Evolutionary conservation across 1,284 basidiomycete species (phyloP).

Genomic region (Coniferiporia sulphurascens): DNA sequence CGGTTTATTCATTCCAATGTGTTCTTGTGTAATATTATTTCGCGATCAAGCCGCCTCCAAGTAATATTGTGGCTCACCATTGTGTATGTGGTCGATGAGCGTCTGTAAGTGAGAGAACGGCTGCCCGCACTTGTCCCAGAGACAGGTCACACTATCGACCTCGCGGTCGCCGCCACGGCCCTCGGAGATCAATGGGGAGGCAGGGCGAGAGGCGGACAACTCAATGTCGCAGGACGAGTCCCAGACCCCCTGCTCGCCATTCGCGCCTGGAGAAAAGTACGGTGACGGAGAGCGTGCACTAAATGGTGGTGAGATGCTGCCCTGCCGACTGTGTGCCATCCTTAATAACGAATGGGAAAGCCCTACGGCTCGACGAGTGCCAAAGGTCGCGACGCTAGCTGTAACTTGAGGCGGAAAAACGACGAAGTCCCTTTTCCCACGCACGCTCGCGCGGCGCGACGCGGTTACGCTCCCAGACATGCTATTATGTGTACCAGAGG

Average conservation of each 20-base stretch:
- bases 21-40: constrained; percentile 39
- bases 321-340: constrained; percentile 9
- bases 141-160: constrained; percentile 57
- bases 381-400: not conserved
- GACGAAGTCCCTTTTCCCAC: not conserved
- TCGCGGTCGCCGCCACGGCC: constrained; percentile 6
- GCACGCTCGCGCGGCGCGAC: not conserved
- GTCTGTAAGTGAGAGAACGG: constrained; percentile 66
- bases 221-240: constrained; percentile 17
- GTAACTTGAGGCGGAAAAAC: not conserved
- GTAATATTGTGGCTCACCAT: constrained; percentile 44
- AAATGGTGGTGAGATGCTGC: constrained; percentile 5
- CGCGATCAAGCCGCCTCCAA: not conserved
- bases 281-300: constrained; percentile 15
- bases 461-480: too few species aligned
- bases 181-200: constrained; percentile 9
- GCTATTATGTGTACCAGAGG: too few species aligned
- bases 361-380: not conserved
- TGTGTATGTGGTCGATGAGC: constrained; percentile 75
- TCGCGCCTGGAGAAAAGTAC: constrained; percentile 6
- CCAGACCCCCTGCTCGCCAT: constrained; percentile 6
- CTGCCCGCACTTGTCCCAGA: constrained; percentile 74
- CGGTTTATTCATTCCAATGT: constrained; percentile 82
- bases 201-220: constrained; percentile 7
- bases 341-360: not conserved